Percentiles rank a stretch among this genome's conserved stretches.
These are phyloP conservation scores for Hanseniaspora lachancei DNA, from an alignment of 805 yeast species.

Conservation along the genomic window DNA sequence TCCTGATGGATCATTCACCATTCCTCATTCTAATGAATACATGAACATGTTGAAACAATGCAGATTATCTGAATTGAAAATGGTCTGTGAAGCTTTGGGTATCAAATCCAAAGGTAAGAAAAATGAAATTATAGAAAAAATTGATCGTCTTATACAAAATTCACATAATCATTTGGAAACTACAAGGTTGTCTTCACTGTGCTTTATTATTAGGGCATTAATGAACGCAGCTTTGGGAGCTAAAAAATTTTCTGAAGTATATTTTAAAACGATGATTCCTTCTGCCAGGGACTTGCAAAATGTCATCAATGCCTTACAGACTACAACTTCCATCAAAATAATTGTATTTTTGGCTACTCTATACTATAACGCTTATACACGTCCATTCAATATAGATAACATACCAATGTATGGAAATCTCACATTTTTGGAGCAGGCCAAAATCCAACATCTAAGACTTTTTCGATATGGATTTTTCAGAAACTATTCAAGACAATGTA, in stretches of 20 bases:
- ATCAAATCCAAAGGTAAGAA: slow-evolving; percentile 25
- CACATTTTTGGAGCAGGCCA: not conserved
- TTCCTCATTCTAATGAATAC: slow-evolving; percentile 13
- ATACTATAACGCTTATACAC: not conserved
- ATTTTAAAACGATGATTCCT: slow-evolving; percentile 22
- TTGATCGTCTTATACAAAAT: not conserved
- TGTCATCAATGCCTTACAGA: slow-evolving; percentile 31
- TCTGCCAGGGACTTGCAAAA: slow-evolving; percentile 33
- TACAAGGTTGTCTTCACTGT: not conserved
- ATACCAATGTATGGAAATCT: not conserved
- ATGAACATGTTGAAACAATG: not conserved
- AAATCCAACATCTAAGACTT: not conserved
- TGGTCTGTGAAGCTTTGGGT: slow-evolving; percentile 13
- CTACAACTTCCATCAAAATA: not conserved
- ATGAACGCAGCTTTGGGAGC: not conserved
- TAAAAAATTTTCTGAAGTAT: not conserved
- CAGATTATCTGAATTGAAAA: not conserved
- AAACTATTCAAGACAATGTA: not conserved
- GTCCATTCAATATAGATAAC: not conserved
- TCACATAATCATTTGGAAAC: not conserved
- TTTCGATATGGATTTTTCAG: not conserved
- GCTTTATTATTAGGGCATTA: not conserved
- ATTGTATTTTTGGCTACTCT: not conserved
- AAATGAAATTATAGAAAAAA: slow-evolving; percentile 24
- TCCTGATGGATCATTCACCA: not conserved